Evolutionary conservation across 441 rosid species (phyloP).

Genomic region (Erodium trifolium): DNA sequence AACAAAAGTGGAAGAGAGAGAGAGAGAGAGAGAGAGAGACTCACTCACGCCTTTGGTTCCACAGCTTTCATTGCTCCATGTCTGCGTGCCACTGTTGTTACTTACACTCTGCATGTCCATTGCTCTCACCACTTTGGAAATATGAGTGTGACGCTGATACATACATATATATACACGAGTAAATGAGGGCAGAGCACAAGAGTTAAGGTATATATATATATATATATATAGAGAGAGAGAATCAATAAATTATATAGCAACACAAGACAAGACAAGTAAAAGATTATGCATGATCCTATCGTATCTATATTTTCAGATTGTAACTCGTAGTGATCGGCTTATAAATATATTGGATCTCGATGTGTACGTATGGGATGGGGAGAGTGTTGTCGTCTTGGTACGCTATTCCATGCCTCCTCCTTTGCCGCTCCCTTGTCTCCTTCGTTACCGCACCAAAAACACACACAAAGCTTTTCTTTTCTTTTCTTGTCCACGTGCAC

Average conservation of each 20-base stretch:
- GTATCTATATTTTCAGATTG: too few species aligned
- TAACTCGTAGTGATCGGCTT: too few species aligned
- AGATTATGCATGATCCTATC: too few species aligned
- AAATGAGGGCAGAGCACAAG: conserved; percentile 18
- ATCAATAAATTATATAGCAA: too few species aligned
- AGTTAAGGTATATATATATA: too few species aligned
- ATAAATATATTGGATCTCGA: not conserved
- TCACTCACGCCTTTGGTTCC: conserved; percentile 29
- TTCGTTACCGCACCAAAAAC: conserved; percentile 20
- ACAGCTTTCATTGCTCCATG: conserved; percentile 33
- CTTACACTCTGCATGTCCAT: conserved; percentile 10
- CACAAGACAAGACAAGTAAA: too few species aligned
- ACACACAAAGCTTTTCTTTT: not conserved
- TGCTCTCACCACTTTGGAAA: conserved; percentile 3
- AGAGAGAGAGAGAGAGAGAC: conserved; percentile 23
- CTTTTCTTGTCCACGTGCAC: conserved; percentile 15
- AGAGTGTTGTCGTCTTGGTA: conserved; percentile 19
- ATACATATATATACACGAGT: conserved; percentile 1
- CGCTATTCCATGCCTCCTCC: conserved; percentile 25
- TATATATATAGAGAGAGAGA: too few species aligned
- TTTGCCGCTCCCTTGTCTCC: conserved; percentile 35
- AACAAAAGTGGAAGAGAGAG: too few species aligned
- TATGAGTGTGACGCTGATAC: too few species aligned
- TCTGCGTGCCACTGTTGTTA: conserved; percentile 18
- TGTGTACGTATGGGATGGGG: not conserved